Conservation (phyloP, 768 basidiomycete genomes). For the Tricholoma sp. region DNA sequence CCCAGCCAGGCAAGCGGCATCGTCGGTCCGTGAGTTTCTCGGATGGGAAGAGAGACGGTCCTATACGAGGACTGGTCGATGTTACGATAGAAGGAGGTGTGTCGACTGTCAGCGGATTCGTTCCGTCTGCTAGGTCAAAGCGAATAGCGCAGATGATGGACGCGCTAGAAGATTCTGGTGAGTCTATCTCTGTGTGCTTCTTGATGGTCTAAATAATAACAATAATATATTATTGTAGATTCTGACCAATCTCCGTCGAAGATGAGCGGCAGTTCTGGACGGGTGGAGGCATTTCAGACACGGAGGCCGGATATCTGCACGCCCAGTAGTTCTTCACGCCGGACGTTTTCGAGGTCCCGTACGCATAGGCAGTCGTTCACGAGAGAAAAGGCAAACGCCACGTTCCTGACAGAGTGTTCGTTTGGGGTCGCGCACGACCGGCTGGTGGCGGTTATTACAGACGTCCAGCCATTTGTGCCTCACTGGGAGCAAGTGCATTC, state of each 20-base stretch:
- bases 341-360: slow-evolving; percentile 41
- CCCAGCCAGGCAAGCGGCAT: slow-evolving; percentile 43
- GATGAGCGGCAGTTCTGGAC: slow-evolving; percentile 34
- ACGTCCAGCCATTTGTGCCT: slow-evolving; percentile 91
- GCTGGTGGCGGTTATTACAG: slow-evolving; percentile 89
- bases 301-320: slow-evolving; percentile 31
- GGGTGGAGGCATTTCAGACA: slow-evolving; percentile 43
- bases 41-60: slow-evolving; percentile 86
- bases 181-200: slow-evolving; percentile 15
- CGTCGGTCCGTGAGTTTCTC: slow-evolving; percentile 96
- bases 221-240: no score
- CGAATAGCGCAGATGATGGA: slow-evolving; percentile 80
- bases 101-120: slow-evolving; percentile 24
- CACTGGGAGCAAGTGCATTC: slow-evolving; percentile 80
- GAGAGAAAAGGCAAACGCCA: slow-evolving; percentile 31
- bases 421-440: slow-evolving; percentile 92
- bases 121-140: slow-evolving; percentile 67
- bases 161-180: slow-evolving; percentile 66
- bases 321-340: slow-evolving; percentile 28
- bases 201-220: slow-evolving; percentile 2
- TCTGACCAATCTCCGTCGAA: slow-evolving; percentile 55
- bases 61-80: slow-evolving; percentile 58
- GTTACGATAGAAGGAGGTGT: slow-evolving; percentile 33
- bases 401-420: slow-evolving; percentile 91
- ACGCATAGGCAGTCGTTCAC: slow-evolving; percentile 29